These are phyloP conservation scores for Hypoxylon trugodes DNA, from an alignment of 495 filamentous ascomycete species.

Conservation along the genomic window DNA sequence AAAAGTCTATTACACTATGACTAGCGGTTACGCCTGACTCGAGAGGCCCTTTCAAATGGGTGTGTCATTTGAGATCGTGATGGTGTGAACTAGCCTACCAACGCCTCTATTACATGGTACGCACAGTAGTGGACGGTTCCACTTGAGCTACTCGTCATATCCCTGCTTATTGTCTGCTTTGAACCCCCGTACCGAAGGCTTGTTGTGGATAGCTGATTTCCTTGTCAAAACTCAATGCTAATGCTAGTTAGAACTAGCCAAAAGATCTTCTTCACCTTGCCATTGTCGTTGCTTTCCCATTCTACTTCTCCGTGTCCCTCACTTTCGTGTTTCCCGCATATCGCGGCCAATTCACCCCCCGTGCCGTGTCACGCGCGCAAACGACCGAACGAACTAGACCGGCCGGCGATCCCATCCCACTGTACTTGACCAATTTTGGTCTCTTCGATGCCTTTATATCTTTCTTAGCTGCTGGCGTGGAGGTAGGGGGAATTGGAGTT, in stretches of 20 bases:
- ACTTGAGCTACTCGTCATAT: conserved; percentile 23
- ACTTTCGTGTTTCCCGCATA: conserved; percentile 20
- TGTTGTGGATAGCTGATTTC: conserved; percentile 16
- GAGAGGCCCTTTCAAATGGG: conserved; percentile 11
- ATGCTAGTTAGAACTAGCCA: conserved; percentile 30
- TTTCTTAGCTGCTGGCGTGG: conserved; percentile 28
- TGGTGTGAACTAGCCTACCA: conserved; percentile 35
- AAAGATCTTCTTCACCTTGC: conserved; percentile 18
- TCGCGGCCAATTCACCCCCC: conserved; percentile 16
- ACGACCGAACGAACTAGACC: conserved; percentile 14
- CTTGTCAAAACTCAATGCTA: conserved; percentile 19
- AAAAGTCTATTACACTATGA: neutral
- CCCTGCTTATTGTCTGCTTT: conserved; percentile 19
- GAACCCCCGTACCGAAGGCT: neutral
- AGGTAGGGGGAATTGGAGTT: conserved; percentile 31
- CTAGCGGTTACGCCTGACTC: conserved; percentile 13
- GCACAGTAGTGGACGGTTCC: conserved; percentile 28
- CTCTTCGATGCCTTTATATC: conserved; percentile 34
- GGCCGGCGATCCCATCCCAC: conserved; percentile 7
- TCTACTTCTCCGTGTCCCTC: conserved; percentile 15
- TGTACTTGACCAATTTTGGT: conserved; percentile 9
- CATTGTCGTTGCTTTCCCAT: conserved; percentile 19
- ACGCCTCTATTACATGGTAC: conserved; percentile 3
- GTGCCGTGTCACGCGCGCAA: conserved; percentile 22
- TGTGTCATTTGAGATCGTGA: conserved; percentile 34